These are phyloP conservation scores for Naumovozyma baii DNA, from an alignment of 805 yeast species.

Conservation along the genomic window DNA sequence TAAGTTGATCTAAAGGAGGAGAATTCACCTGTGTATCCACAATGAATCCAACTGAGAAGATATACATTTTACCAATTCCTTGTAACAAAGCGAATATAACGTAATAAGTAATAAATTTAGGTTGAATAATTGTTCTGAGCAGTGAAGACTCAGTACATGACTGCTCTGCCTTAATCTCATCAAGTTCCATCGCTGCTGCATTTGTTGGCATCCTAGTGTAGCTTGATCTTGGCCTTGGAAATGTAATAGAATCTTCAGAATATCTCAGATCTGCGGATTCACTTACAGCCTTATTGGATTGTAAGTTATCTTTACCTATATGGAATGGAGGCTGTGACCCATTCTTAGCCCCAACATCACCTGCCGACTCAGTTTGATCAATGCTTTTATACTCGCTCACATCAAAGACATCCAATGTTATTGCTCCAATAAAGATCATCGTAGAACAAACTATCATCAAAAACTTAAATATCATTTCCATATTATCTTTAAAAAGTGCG, in stretches of 20 bases:
- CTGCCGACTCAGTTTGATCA: neutral
- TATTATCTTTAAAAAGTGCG: conserved; percentile 39
- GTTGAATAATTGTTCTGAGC: conserved; percentile 2
- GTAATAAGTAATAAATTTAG: conserved; percentile 42
- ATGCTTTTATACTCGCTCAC: neutral
- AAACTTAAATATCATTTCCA: conserved; percentile 47
- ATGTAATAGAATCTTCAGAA: neutral
- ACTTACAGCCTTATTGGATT: neutral
- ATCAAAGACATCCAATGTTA: conserved; percentile 9
- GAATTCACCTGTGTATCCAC: conserved; percentile 39
- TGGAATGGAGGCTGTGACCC: neutral
- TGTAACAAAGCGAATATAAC: conserved; percentile 46
- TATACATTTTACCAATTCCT: conserved; percentile 64
- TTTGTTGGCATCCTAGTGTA: neutral
- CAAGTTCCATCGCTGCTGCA: neutral
- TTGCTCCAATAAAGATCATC: conserved; percentile 27
- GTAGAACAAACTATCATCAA: conserved; percentile 42
- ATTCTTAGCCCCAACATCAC: neutral
- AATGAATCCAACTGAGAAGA: conserved; percentile 66
- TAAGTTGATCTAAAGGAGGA: conserved; percentile 9
- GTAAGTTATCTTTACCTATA: neutral
- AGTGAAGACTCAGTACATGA: neutral
- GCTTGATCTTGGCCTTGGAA: neutral
- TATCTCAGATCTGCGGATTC: neutral
- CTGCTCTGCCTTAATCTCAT: neutral